These are phyloP conservation scores for Didymella pinodella DNA, from an alignment of 2,329 filamentous ascomycete genomes.

Conservation along the genomic window DNA sequence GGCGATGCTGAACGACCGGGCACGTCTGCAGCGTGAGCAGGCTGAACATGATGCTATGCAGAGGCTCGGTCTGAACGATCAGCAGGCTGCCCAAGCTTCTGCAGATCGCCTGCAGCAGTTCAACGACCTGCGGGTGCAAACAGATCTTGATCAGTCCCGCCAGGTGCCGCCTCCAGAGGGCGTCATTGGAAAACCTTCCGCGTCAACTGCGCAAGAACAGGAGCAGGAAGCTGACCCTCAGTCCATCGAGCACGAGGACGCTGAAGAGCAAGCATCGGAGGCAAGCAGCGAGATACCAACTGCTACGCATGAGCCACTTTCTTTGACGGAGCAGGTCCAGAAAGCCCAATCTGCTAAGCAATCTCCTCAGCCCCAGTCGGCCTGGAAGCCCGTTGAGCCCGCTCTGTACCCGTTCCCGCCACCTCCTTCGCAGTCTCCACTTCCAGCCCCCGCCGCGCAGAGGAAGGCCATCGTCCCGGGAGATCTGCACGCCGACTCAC, in stretches of 20 bases:
- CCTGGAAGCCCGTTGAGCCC: constrained; percentile 69
- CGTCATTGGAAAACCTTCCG: constrained; percentile 46
- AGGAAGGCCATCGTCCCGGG: constrained; percentile 87
- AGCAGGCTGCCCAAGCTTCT: constrained; percentile 53
- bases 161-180: constrained; percentile 44
- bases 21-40: constrained; percentile 68
- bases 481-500: constrained; percentile 71
- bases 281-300: constrained; percentile 18
- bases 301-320: constrained; percentile 64
- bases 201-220: constrained; percentile 32
- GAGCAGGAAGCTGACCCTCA: constrained; percentile 31
- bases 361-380: constrained; percentile 61
- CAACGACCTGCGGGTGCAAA: constrained; percentile 76
- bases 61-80: constrained; percentile 38
- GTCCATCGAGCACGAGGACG: constrained; percentile 30
- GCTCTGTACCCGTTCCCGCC: constrained; percentile 82
- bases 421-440: constrained; percentile 77
- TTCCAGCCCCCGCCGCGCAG: constrained; percentile 89
- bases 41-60: constrained; percentile 61
- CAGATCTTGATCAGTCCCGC: constrained; percentile 63
- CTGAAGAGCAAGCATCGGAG: constrained; percentile 28
- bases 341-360: constrained; percentile 72
- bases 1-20: constrained; percentile 67
- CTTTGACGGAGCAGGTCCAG: constrained; percentile 84
- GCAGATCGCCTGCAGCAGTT: constrained; percentile 83